Conservation (phyloP, 805 yeast species). For the Suhomyces xylopsoci region DNA sequence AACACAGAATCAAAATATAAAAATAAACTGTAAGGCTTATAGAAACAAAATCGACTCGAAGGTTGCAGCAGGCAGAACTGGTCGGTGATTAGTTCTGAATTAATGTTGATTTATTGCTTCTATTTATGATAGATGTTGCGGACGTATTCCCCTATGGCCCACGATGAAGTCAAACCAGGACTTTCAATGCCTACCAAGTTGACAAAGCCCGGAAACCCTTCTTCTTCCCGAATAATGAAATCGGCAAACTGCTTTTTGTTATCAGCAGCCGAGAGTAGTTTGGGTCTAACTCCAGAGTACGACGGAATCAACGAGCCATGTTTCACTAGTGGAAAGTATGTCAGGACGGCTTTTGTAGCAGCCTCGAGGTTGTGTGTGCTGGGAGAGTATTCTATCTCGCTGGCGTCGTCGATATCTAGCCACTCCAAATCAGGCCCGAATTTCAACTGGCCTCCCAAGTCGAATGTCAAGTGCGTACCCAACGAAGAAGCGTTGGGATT, state of each 20-base stretch:
- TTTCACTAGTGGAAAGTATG: conserved; percentile 63
- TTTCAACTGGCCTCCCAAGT: conserved; percentile 70
- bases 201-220: conserved; percentile 75
- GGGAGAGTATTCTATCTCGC: conserved; percentile 46
- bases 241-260: conserved; percentile 54
- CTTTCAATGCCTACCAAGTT: conserved; percentile 83
- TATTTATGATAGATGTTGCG: conserved; percentile 22
- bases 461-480: conserved; percentile 86
- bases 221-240: conserved; percentile 71
- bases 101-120: background rate
- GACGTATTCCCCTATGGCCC: conserved; percentile 82
- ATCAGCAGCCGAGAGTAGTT: conserved; percentile 48
- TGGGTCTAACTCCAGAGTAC: conserved; percentile 85
- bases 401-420: conserved; percentile 44
- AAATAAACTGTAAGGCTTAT: background rate
- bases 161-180: conserved; percentile 81
- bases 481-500: conserved; percentile 68
- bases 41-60: too few relatives aligned
- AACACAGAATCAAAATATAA: conserved; percentile 20
- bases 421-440: conserved; percentile 93
- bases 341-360: conserved; percentile 56
- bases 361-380: conserved; percentile 45
- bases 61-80: too few relatives aligned
- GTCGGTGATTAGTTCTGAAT: too few relatives aligned
- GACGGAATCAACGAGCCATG: conserved; percentile 55